Percentiles rank a stretch among this genome's conserved stretches.
Evolutionary conservation across 441 rosid genomes (phyloP).

Genomic region (Flueggea neowawraea): DNA sequence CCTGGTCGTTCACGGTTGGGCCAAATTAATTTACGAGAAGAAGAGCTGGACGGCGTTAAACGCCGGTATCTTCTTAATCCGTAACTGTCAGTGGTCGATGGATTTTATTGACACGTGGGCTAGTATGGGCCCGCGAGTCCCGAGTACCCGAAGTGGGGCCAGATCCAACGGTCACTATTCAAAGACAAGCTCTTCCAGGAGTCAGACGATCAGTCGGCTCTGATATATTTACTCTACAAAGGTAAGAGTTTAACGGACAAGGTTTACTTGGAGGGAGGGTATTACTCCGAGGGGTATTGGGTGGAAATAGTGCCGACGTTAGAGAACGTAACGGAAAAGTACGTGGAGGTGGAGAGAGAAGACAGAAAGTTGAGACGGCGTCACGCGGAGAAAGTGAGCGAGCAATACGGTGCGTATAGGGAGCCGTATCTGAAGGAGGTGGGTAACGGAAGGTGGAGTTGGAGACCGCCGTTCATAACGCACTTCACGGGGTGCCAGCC

Average conservation of each 20-base stretch:
- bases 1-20: conserved; percentile 91
- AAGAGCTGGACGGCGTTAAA: conserved; percentile 85
- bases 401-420: conserved; percentile 54
- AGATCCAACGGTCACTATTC: conserved; percentile 54
- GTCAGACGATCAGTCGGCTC: conserved; percentile 85
- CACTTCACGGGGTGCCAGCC: conserved; percentile 98
- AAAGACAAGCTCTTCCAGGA: conserved; percentile 72
- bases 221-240: conserved; percentile 52
- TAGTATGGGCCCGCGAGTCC: conserved; percentile 58
- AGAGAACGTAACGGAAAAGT: conserved; percentile 51
- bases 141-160: conserved; percentile 64
- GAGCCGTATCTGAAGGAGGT: conserved; percentile 49
- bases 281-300: conserved; percentile 89
- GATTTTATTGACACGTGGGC: conserved; percentile 75
- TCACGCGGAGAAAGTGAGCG: conserved; percentile 91
- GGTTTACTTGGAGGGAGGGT: conserved; percentile 70
- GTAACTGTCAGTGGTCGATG: conserved; percentile 96
- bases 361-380: conserved; percentile 50
- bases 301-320: conserved; percentile 42
- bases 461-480: conserved; percentile 74
- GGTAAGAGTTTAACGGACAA: conserved; percentile 52
- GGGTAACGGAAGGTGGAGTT: conserved; percentile 50
- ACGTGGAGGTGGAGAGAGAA: conserved; percentile 49
- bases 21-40: conserved; percentile 37
- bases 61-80: conserved; percentile 70